These are phyloP conservation scores for Pleoardoris graminearum DNA, from an alignment of 2,329 filamentous ascomycete species.

Conservation along the genomic window DNA sequence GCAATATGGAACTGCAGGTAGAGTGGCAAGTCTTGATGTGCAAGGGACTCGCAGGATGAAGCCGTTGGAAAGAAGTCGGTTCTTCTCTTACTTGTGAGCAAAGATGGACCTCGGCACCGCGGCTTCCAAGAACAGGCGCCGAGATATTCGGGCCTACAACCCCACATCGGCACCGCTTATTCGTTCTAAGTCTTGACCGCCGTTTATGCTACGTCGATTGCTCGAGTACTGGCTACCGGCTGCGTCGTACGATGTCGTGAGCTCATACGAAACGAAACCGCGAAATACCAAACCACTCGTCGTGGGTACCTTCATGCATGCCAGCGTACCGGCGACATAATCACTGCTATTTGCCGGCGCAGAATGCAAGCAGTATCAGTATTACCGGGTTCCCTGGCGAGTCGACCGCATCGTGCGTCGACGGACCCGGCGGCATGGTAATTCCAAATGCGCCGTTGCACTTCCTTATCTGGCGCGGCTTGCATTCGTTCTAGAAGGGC, in stretches of 20 bases:
- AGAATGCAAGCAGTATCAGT: constrained; percentile 20
- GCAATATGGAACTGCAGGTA: neutral
- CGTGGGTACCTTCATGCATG: constrained; percentile 14
- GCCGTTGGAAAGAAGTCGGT: too few species aligned
- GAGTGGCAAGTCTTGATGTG: too few species aligned
- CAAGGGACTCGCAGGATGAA: too few species aligned
- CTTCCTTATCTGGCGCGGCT: constrained; percentile 1
- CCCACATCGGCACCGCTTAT: too few species aligned
- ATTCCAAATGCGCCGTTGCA: neutral
- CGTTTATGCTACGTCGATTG: too few species aligned
- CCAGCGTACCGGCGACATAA: constrained; percentile 15
- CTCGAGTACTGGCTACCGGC: too few species aligned
- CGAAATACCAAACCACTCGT: constrained; percentile 15
- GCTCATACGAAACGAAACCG: neutral
- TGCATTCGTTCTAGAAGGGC: constrained; percentile 5
- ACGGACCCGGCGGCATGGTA: constrained; percentile 8
- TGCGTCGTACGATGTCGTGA: constrained; percentile 15
- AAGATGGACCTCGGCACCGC: constrained; percentile 12
- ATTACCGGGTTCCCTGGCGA: constrained; percentile 4
- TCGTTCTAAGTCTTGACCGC: too few species aligned
- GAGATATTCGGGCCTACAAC: too few species aligned
- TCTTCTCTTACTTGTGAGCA: too few species aligned
- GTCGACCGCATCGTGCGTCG: constrained; percentile 8
- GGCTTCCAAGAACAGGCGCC: constrained; percentile 1
- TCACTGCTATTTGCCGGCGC: constrained; percentile 22